phyloP scores from a whole-genome alignment of 73 alveolate species.

The Blepharisma stoltei region DNA sequence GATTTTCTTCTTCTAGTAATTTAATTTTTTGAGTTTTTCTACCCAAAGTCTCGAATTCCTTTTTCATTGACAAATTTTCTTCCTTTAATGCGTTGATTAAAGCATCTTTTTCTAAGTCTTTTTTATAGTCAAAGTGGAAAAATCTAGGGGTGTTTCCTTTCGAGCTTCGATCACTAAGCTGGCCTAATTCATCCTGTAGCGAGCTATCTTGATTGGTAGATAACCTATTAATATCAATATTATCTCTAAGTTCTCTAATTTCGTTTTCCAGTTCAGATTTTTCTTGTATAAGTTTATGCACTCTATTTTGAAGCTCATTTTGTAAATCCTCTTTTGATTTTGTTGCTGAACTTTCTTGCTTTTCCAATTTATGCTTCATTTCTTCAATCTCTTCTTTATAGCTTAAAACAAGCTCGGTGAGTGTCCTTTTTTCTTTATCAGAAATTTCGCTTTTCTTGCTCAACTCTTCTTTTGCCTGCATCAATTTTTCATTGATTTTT shows the following conservation, averaged over 20 bases:
- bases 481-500: neutral
- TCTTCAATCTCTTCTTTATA: neutral
- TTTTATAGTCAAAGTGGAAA: neutral
- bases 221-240: neutral
- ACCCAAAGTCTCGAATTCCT: too few relatives aligned
- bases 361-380: neutral
- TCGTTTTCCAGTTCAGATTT: constrained; percentile 4
- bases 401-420: neutral
- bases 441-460: neutral
- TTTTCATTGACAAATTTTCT: too few relatives aligned
- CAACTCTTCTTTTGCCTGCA: neutral
- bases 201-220: neutral
- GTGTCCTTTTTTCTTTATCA: constrained; percentile 1
- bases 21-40: too few relatives aligned
- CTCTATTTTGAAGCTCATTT: neutral
- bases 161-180: constrained; percentile 8
- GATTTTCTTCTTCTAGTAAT: neutral
- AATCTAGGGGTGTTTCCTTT: neutral
- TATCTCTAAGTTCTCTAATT: constrained; percentile 16
- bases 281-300: neutral
- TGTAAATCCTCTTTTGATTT: constrained; percentile 8
- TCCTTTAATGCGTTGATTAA: too few relatives aligned
- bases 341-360: neutral
- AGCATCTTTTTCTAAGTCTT: neutral
- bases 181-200: constrained; percentile 5